Conservation (phyloP, 2,329 filamentous ascomycete genomes). For the Fusarium fracticaudum region DNA sequence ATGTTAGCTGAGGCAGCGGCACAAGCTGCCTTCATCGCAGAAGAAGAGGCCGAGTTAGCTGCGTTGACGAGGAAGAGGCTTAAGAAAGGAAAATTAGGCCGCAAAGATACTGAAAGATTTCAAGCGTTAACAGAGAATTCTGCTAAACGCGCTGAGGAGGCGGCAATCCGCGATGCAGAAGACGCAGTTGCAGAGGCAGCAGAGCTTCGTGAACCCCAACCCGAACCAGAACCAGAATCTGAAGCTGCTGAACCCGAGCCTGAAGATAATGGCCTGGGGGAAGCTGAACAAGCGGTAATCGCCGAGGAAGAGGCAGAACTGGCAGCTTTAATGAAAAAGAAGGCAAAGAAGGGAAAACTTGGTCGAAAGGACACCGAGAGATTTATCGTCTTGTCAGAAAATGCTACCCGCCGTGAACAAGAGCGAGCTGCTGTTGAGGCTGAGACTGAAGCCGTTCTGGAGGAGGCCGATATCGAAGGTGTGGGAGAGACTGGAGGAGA, state of each 20-base stretch:
- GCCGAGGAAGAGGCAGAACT: conserved; percentile 52
- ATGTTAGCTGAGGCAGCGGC: conserved; percentile 13
- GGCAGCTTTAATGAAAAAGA: conserved; percentile 50
- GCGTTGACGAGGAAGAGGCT: conserved; percentile 48
- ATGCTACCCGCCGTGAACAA: conserved; percentile 26
- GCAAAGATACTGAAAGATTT: conserved; percentile 36
- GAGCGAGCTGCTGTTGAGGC: conserved; percentile 36
- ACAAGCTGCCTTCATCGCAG: conserved; percentile 35
- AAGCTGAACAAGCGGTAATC: conserved; percentile 41
- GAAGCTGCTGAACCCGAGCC: conserved; percentile 38
- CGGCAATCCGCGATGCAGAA: conserved; percentile 18
- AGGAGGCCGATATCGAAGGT: conserved; percentile 35
- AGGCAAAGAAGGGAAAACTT: conserved; percentile 48
- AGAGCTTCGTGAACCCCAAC: conserved; percentile 29
- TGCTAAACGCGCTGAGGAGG: conserved; percentile 21
- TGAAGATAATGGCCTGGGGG: conserved; percentile 11
- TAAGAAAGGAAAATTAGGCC: conserved; percentile 48
- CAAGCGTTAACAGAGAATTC: conserved; percentile 16
- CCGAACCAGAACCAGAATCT: conserved; percentile 45
- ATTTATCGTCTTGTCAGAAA: conserved; percentile 20
- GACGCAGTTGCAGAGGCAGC: conserved; percentile 44
- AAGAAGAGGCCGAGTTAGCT: conserved; percentile 55
- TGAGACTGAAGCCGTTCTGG: conserved; percentile 9
- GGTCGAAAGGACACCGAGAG: conserved; percentile 39
- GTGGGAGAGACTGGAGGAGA: conserved; percentile 35